A percentile compares a stretch with the other conserved stretches of the same genome.
phyloP scores from a whole-genome alignment of 371 early-diverging fungal species.

The Mucor lusitanicus region DNA sequence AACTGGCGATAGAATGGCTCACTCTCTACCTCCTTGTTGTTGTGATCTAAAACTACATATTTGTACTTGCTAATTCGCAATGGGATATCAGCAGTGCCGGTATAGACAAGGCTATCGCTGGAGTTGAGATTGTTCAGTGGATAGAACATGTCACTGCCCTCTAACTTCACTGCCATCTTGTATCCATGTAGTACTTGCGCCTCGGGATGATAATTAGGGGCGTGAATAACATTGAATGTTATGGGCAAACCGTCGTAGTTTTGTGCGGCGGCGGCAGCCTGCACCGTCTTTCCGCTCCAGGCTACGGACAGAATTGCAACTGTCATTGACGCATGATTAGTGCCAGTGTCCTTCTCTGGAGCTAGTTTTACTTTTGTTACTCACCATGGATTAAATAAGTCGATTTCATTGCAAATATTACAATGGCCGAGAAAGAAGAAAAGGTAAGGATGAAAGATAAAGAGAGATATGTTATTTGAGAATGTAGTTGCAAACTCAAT shows the following conservation, averaged over 20 bases:
- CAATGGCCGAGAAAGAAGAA: background rate
- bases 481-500: background rate
- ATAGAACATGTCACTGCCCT: slow-evolving; percentile 12
- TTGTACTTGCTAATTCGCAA: slow-evolving; percentile 14
- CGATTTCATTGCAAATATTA: background rate
- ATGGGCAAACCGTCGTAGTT: background rate
- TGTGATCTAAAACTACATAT: slow-evolving; percentile 20
- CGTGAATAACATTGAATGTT: background rate
- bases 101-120: slow-evolving; percentile 22
- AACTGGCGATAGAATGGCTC: slow-evolving; percentile 27
- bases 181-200: background rate
- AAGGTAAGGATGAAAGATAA: too few species aligned
- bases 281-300: background rate
- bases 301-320: background rate
- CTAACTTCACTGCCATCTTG: slow-evolving; percentile 23
- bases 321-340: background rate
- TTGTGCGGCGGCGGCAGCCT: background rate
- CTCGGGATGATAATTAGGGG: background rate
- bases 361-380: background rate
- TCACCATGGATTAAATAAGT: background rate
- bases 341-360: background rate
- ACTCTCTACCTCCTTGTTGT: slow-evolving; percentile 11
- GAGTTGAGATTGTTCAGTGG: slow-evolving; percentile 9
- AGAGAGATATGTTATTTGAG: background rate
- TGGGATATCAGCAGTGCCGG: slow-evolving; percentile 16